Base-by-base conservation (phyloP, 2,329 filamentous ascomycete species). In the Colletotrichum sp. region DNA sequence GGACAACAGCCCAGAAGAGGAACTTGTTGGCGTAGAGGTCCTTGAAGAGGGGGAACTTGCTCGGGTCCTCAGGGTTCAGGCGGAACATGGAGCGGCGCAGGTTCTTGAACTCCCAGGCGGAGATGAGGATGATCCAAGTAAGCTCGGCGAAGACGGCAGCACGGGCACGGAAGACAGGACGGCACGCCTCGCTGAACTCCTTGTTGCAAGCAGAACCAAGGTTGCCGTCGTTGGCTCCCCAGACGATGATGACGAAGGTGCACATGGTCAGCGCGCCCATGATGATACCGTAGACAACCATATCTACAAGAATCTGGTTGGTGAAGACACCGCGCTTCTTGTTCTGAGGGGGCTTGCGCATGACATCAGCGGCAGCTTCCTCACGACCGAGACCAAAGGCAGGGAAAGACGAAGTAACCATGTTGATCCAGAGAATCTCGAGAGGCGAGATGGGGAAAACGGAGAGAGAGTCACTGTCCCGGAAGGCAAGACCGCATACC, bases 341-440 rank as follows among this genome's bases (percentile, higher is more conserved):
- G 84, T 93, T 90, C 78, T 96, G 94, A 0, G 96, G 96, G 9
- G 95, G 94, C 68, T 95, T 93, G 77, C 90, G 87, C 91, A 98
- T 95, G 76, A 98, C 93, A 81, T 96, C 94, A 3, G 91, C 89
- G 0, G 93, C 91, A 0, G 95, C 94, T 60, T 89, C 86, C 83
- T 98, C 95, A 79, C 95, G 93, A 24, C 95, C 95, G 1, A 98
- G 91, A 58, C 95, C 96, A 87, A 98, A 97, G 74, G 96, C 96
- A 2, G 95, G 95, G 83, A 97, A 92, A 2, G 93, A 94, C 55
- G 94, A 96, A 0, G 96, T 98, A 71, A 97, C 91, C 94, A 98
- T 96, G 84, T 98, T 98, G 83, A 98, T 95, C 95, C 95, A 98
- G 75, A 98, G 90, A 77, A 98, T 96, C 80, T 98, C 93, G 13